Conservation (phyloP, 2,329 filamentous ascomycete species). For the Fusarium avenaceum region DNA sequence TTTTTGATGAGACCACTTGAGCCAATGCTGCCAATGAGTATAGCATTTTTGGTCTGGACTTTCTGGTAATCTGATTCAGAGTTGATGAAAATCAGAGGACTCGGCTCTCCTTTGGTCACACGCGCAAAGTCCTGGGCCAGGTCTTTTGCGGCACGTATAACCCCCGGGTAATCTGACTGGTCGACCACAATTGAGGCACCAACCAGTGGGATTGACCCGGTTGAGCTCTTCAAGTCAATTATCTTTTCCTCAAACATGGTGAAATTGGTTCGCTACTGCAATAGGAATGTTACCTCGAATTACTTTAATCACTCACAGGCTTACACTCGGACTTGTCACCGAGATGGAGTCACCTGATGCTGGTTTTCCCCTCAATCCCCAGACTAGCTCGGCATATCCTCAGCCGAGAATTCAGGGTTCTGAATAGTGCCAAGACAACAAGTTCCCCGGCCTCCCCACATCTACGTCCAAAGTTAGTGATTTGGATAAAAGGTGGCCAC, state of each 20-base stretch:
- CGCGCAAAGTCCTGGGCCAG: slow-evolving; percentile 28
- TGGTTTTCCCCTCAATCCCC: slow-evolving; percentile 7
- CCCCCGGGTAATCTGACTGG: slow-evolving; percentile 22
- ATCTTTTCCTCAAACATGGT: slow-evolving; percentile 34
- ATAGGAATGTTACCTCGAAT: fast-evolving
- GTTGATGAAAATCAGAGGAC: background rate
- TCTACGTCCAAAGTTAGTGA: no score
- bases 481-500: no score
- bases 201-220: slow-evolving; percentile 15
- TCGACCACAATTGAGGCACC: slow-evolving; percentile 28
- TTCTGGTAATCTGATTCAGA: background rate
- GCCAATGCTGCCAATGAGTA: slow-evolving; percentile 13
- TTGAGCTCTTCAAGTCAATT: slow-evolving; percentile 4
- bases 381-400: slow-evolving; percentile 13
- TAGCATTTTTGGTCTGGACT: background rate
- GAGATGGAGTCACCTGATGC: slow-evolving; percentile 5
- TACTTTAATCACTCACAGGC: background rate
- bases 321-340: background rate
- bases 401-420: slow-evolving; percentile 1
- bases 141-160: slow-evolving; percentile 30
- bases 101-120: slow-evolving; percentile 9
- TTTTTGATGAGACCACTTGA: slow-evolving; percentile 7
- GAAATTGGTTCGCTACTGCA: fast-evolving
- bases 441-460: background rate
- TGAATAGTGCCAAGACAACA: background rate